Evolutionary conservation across 192 early-diverging fungal species (phyloP).

Genomic region (Gaertneriomyces sp.): DNA sequence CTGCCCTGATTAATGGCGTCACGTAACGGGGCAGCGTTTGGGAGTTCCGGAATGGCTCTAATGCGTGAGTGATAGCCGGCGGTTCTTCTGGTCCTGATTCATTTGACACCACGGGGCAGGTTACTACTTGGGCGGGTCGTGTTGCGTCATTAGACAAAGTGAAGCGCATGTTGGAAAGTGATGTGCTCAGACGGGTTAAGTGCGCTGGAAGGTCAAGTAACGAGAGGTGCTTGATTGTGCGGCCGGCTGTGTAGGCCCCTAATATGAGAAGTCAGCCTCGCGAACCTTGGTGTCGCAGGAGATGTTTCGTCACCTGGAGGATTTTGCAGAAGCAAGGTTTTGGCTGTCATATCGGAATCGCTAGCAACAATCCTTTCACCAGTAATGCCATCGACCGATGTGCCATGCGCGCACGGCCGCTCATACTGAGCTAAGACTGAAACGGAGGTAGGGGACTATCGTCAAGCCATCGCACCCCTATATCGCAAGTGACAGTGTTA

Average conservation of each 20-base stretch:
- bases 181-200: conserved; percentile 45
- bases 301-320: no score
- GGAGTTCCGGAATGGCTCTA: conserved; percentile 33
- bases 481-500: no score
- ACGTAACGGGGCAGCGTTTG: conserved; percentile 5
- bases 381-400: no score
- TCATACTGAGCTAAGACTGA: no score
- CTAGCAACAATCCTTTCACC: no score
- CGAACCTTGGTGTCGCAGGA: no score
- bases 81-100: conserved; percentile 9
- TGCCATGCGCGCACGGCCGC: no score
- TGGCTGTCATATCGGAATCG: no score
- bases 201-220: conserved; percentile 58
- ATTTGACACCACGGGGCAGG: conserved; percentile 3
- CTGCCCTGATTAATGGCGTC: conserved; percentile 25
- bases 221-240: conserved; percentile 48
- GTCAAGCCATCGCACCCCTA: no score
- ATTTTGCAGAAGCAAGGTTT: no score
- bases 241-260: conserved; percentile 65
- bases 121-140: neutral
- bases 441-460: no score
- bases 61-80: conserved; percentile 19
- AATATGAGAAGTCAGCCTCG: no score
- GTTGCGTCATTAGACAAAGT: neutral
- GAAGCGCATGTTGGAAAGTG: conserved; percentile 49